These are phyloP conservation scores for Solanum chiquidenum DNA, from an alignment of 257 asterid species.

Conservation along the genomic window DNA sequence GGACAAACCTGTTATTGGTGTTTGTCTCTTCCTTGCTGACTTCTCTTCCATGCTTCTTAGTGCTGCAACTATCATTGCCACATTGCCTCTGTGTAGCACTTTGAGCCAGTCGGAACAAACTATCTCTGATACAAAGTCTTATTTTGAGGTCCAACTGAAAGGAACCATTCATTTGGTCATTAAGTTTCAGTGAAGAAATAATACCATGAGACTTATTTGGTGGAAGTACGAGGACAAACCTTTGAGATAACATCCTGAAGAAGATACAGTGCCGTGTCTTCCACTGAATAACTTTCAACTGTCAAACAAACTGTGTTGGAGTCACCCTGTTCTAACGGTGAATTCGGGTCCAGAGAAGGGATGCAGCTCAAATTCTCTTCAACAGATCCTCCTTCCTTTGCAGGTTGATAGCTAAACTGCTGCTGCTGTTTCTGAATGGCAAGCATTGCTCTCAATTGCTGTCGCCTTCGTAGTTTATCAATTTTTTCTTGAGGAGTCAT, in stretches of 20 bases:
- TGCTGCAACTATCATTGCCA: slow-evolving; percentile 36
- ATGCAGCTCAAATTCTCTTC: slow-evolving; percentile 29
- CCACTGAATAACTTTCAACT: slow-evolving; percentile 39
- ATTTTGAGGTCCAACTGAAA: slow-evolving; percentile 63
- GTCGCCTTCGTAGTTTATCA: slow-evolving; percentile 77
- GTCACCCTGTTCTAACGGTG: slow-evolving; percentile 47
- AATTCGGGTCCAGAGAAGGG: slow-evolving; percentile 37
- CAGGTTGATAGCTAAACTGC: slow-evolving; percentile 56
- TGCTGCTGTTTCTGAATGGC: slow-evolving; percentile 83
- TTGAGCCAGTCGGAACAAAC: slow-evolving; percentile 76
- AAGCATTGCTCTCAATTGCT: slow-evolving; percentile 82
- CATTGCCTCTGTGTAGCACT: slow-evolving; percentile 66
- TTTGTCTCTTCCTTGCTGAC: slow-evolving; percentile 30
- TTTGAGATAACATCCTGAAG: slow-evolving; percentile 69
- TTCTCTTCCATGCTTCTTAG: slow-evolving; percentile 34
- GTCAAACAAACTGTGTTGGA: slow-evolving; percentile 25
- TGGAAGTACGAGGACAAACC: slow-evolving; percentile 21
- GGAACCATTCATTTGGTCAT: slow-evolving; percentile 1
- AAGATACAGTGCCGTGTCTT: slow-evolving; percentile 58
- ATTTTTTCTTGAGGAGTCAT: slow-evolving; percentile 92
- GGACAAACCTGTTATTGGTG: slow-evolving; percentile 51
- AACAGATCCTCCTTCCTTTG: slow-evolving; percentile 35
- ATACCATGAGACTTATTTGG: neutral
- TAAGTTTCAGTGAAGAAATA: neutral
- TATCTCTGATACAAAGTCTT: slow-evolving; percentile 71